phyloP scores from a whole-genome alignment of 2,329 filamentous ascomycete species.

The Bipolaris sorokiniana region DNA sequence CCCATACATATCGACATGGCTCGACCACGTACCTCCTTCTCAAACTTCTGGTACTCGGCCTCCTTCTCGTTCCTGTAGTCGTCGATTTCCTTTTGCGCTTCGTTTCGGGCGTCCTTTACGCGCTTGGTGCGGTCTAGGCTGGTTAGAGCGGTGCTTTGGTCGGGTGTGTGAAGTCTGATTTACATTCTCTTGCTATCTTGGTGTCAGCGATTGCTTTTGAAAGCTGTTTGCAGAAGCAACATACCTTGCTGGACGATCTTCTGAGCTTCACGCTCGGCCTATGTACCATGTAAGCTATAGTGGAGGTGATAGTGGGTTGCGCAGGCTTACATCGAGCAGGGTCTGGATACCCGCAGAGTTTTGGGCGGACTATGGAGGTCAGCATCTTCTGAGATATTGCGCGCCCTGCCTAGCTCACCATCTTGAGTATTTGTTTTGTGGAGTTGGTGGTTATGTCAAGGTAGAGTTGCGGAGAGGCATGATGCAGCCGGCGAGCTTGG shows the following conservation, averaged over 20 bases:
- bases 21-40: constrained; percentile 68
- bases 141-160: constrained; percentile 27
- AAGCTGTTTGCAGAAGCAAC: constrained; percentile 26
- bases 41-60: constrained; percentile 92
- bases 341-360: constrained; percentile 99
- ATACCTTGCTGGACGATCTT: constrained; percentile 98
- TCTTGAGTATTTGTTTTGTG: constrained; percentile 27
- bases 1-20: neutral
- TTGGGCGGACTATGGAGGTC: constrained; percentile 78
- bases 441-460: constrained; percentile 28
- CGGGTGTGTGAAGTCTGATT: constrained; percentile 24
- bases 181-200: constrained; percentile 82
- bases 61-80: constrained; percentile 90
- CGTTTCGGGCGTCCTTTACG: constrained; percentile 93
- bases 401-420: constrained; percentile 26
- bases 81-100: constrained; percentile 98
- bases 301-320: constrained; percentile 32
- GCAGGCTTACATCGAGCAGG: constrained; percentile 84
- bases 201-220: constrained; percentile 21
- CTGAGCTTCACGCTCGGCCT: constrained; percentile 98
- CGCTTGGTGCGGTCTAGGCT: constrained; percentile 85
- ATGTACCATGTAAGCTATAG: constrained; percentile 48
- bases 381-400: constrained; percentile 13
- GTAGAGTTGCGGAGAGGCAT: constrained; percentile 30
- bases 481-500: constrained; percentile 36